Base-by-base conservation (phyloP, 179 eudicot species). In the Silene vulgaris region DNA sequence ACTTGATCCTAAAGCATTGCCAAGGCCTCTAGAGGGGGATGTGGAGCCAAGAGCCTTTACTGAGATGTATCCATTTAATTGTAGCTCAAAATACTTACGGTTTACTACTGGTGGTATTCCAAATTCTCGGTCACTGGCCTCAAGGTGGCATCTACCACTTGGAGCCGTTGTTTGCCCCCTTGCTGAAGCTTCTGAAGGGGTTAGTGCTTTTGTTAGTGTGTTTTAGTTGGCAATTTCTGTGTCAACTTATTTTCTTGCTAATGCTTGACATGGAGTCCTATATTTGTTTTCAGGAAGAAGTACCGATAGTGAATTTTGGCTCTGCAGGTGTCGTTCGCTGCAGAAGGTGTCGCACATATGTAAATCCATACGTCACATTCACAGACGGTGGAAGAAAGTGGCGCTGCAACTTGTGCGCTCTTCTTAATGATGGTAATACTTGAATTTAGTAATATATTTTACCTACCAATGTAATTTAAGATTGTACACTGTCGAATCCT, bases 141-240 rank as follows among this genome's bases (percentile, higher is more conserved):
- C 99, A 40, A 87, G 96, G 83, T 95, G 99, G 99, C 99, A 92
- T 83, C 84, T 95, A 77, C 97, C 99, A 72, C 90, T 95, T 79
- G 99, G 99, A 83, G 95, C 97, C 73, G 97, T 92, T 79, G 97
- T 92, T 74, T 90, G 95, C 75, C 99, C 99, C 28, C 96, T 95
- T 70, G 99, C 97, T 20, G 95, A 89, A 90, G 80, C 94, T 87
- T 91, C 94, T 77, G 87, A 80, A 52, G 99, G 95, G 89, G 98
- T 95, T 78, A 84, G 93, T 80, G 61, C 79, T 43, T 61, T 45
- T 81, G 69, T 37, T 73, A 30, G 29, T 45, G 37, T 67, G 63
- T 30, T 74, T 60, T 45, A 9, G 14, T 4, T 0, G 43, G 12
- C 13, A 52, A 26, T 14, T 17, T 74, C 1, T 75, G 3, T 28